These are phyloP conservation scores for Phytophthora pseudosyringae DNA, from an alignment of 352 stramenopile species.

Conservation along the genomic window DNA sequence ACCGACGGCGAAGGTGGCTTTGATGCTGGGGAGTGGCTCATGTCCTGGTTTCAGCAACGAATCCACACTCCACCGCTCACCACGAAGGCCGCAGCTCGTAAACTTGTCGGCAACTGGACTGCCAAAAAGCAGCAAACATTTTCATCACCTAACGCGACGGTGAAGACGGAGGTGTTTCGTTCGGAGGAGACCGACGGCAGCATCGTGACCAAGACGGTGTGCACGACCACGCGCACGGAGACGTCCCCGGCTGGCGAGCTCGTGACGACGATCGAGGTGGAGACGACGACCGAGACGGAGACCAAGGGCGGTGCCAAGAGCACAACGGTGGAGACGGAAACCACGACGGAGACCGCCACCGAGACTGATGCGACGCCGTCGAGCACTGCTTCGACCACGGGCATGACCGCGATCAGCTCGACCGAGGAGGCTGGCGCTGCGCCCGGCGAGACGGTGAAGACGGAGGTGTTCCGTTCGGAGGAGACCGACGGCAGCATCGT, in stretches of 20 bases:
- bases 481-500: slow-evolving; percentile 21
- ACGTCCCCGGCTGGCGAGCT: slow-evolving; percentile 19
- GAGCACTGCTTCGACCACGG: slow-evolving; percentile 18
- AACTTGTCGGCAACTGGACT: slow-evolving; percentile 30
- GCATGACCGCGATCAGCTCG: slow-evolving; percentile 31
- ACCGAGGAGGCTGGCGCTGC: slow-evolving; percentile 17
- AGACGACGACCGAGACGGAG: slow-evolving; percentile 31
- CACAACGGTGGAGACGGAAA: slow-evolving; percentile 29
- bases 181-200: slow-evolving; percentile 28
- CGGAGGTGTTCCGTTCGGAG: slow-evolving; percentile 12
- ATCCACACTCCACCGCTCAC: slow-evolving; percentile 27
- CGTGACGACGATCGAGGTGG: slow-evolving; percentile 28
- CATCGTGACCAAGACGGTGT: slow-evolving; percentile 33
- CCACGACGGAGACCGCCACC: slow-evolving; percentile 31
- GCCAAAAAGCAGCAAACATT: not conserved
- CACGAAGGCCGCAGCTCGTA: slow-evolving; percentile 33
- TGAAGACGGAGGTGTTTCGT: slow-evolving; percentile 29
- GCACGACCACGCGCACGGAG: slow-evolving; percentile 27
- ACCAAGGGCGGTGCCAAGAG: slow-evolving; percentile 24
- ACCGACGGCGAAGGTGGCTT: slow-evolving; percentile 17
- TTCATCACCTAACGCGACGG: slow-evolving; percentile 7
- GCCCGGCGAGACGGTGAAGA: slow-evolving; percentile 15
- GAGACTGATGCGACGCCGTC: slow-evolving; percentile 7
- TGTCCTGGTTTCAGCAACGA: slow-evolving; percentile 34
- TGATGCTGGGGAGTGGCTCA: slow-evolving; percentile 37